A percentile compares a stretch with the other conserved stretches of the same genome.
Evolutionary conservation across 306 rosid genomes (phyloP).

Genomic region (Boehmeria nivea): DNA sequence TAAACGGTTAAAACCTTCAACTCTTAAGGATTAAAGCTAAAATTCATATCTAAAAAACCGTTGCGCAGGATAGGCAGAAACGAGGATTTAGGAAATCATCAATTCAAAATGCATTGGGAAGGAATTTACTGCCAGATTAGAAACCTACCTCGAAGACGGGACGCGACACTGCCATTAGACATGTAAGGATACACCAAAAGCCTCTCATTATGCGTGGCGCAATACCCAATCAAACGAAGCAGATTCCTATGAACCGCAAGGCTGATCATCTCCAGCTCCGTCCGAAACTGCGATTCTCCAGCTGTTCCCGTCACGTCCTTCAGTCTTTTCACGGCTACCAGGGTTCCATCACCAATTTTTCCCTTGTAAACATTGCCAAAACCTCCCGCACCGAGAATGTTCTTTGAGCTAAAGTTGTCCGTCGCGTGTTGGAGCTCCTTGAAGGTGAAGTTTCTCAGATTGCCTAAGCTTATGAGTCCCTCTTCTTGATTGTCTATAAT

Average conservation of each 20-base stretch:
- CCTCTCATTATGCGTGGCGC: slow-evolving; percentile 76
- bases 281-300: slow-evolving; percentile 84
- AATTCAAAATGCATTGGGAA: too few species aligned
- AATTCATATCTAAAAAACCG: too few species aligned
- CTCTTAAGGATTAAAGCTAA: too few species aligned
- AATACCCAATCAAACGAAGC: slow-evolving; percentile 78
- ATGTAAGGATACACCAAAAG: slow-evolving; percentile 91
- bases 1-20: too few species aligned
- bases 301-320: slow-evolving; percentile 84
- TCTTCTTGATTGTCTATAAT: slow-evolving; percentile 69
- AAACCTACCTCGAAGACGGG: slow-evolving; percentile 79
- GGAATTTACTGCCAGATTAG: slow-evolving; percentile 5
- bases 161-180: slow-evolving; percentile 94
- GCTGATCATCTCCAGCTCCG: slow-evolving; percentile 97
- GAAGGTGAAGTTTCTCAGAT: slow-evolving; percentile 70
- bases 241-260: slow-evolving; percentile 90
- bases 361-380: slow-evolving; percentile 92
- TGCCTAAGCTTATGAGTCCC: slow-evolving; percentile 72
- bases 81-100: too few species aligned
- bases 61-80: too few species aligned
- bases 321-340: slow-evolving; percentile 93
- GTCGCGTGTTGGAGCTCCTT: slow-evolving; percentile 87
- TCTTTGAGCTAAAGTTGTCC: slow-evolving; percentile 64
- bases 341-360: slow-evolving; percentile 70
- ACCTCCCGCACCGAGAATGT: slow-evolving; percentile 95